Evolutionary conservation across 2,329 filamentous ascomycete genomes (phyloP), one percentile per base, ranked within the genome.

Genomic region (Curvularia hawaiiensis): DNA sequence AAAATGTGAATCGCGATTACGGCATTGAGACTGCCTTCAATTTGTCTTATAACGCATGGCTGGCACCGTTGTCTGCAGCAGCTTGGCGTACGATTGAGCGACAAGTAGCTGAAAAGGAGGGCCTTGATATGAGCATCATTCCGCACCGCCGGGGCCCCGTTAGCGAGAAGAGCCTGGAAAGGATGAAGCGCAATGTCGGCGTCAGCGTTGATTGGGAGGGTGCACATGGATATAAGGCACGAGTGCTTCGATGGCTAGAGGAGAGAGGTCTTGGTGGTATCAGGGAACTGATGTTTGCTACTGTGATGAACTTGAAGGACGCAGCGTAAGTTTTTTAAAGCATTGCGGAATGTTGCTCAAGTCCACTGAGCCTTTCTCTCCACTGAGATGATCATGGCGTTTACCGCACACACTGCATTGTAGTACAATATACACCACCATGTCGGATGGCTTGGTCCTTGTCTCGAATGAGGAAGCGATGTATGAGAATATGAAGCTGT

Each of bases 221-320:
- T 49, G 92, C 89, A 86, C 83, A 87, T 65, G 86, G 90, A 54
- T 96, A 92, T 73, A 83, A 90, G 56, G 79, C 91, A 6, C 84
- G 85, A n/a, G 88, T 94, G 60, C 77, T 96, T 55, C 81, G 82
- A 49, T 86, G 87, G 76, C 75, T 96, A 60, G 88, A 89, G 57
- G 79, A 77, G 6, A 83, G 83, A 52, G 89, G 89, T 0, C 81
- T 90, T 45, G 77, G 75, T 11, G 92, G 92, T 0, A 81, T 94
- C 30, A 83, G 84, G 16, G 83, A 88, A 61, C 77, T 96, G 67
- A 88, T 96, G 83, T 90, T 90, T 74, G 91, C 87, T 66, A 93
- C 90, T 1, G 92, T 95, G 85, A 91, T 89, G 72, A 86, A 88
- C 50, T 76, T 94, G 65, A 87, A 86, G 76, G 47, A 56, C 1